These are phyloP conservation scores for Claviceps purpurea DNA, from an alignment of 2,329 filamentous ascomycete genomes.

Conservation along the genomic window DNA sequence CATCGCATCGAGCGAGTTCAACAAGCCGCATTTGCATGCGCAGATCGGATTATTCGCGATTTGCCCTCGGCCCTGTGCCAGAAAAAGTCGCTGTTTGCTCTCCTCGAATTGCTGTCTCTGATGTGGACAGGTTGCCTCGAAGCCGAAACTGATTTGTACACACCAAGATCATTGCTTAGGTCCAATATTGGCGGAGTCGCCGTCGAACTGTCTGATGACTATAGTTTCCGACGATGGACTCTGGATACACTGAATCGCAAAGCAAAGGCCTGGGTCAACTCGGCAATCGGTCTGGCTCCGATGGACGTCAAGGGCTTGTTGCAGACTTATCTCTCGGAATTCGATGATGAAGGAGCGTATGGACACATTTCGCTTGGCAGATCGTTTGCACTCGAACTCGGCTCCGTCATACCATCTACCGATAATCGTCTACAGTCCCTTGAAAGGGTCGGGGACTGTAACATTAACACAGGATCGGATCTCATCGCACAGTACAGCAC, in stretches of 20 bases:
- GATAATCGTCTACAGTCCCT: constrained; percentile 79
- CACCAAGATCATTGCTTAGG: constrained; percentile 68
- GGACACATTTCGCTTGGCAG: constrained; percentile 85
- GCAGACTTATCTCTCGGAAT: constrained; percentile 92
- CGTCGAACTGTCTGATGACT: constrained; percentile 89
- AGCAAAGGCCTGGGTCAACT: constrained; percentile 68
- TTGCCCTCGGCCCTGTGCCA: constrained; percentile 87
- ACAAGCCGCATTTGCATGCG: constrained; percentile 68
- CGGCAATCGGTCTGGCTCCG: constrained; percentile 72
- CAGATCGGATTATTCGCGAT: constrained; percentile 71
- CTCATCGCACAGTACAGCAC: constrained; percentile 96
- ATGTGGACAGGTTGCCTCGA: constrained; percentile 95
- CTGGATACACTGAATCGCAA: constrained; percentile 63
- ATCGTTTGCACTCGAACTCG: constrained; percentile 89
- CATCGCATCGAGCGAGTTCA: constrained; percentile 89
- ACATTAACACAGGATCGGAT: constrained; percentile 85
- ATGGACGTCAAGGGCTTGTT: constrained; percentile 89
- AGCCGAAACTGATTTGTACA: constrained; percentile 85
- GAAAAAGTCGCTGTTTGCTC: constrained; percentile 76
- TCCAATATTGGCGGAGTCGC: constrained; percentile 67
- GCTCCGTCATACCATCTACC: constrained; percentile 68
- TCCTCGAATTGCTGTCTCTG: constrained; percentile 80
- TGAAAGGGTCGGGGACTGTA: constrained; percentile 56
- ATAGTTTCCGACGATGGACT: constrained; percentile 65
- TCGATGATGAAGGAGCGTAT: constrained; percentile 79